A percentile compares a stretch with the other conserved stretches of the same genome.
phyloP scores from a whole-genome alignment of 441 rosid genomes.

The Mallotus japonicus region DNA sequence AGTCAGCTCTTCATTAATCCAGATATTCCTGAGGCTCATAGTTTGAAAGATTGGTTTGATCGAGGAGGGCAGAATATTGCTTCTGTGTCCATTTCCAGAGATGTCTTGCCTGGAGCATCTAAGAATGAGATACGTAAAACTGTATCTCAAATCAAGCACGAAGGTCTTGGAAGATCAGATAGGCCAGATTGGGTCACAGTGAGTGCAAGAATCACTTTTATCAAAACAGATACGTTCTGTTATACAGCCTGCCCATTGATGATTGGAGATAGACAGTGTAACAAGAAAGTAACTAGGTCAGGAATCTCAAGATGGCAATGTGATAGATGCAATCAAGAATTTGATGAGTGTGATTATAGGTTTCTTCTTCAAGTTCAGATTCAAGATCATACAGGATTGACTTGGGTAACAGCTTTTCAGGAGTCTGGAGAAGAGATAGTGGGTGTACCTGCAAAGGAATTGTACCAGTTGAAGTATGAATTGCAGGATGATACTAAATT shows the following conservation, averaged over 20 bases:
- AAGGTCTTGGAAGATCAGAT: conserved; percentile 86
- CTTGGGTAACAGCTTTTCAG: conserved; percentile 91
- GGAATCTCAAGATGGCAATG: conserved; percentile 67
- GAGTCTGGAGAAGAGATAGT: conserved; percentile 79
- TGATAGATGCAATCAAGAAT: conserved; percentile 84
- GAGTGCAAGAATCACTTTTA: conserved; percentile 57
- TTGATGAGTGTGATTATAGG: conserved; percentile 77
- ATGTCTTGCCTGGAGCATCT: conserved; percentile 46
- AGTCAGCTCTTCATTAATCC: conserved; percentile 79
- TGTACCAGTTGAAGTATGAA: conserved; percentile 58
- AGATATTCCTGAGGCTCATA: conserved; percentile 67
- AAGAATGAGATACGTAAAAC: conserved; percentile 67
- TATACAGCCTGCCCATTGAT: conserved; percentile 87
- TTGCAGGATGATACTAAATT: conserved; percentile 59
- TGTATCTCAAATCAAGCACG: conserved; percentile 70
- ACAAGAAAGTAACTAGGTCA: conserved; percentile 64
- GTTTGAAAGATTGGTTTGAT: conserved; percentile 70
- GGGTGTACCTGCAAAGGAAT: conserved; percentile 71
- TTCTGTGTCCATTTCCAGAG: conserved; percentile 71
- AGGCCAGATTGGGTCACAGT: conserved; percentile 85
- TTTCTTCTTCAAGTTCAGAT: conserved; percentile 88
- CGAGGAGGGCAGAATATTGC: conserved; percentile 59
- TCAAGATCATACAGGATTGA: conserved; percentile 79
- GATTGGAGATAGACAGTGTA: conserved; percentile 89
- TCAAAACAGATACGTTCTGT: conserved; percentile 74